phyloP scores from a whole-genome alignment of 345 rosid species.

The Excoecaria agallocha region DNA sequence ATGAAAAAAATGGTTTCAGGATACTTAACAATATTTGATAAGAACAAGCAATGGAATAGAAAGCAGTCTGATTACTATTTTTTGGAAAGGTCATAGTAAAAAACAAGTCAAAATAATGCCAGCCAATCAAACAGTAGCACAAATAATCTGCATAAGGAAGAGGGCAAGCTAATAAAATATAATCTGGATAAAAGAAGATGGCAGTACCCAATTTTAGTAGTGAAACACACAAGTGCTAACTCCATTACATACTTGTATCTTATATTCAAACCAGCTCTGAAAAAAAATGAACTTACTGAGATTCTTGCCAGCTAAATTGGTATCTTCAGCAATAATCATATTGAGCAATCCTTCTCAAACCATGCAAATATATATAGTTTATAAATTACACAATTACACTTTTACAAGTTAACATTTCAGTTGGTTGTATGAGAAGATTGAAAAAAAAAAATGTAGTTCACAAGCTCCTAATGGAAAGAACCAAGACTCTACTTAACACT shows the following conservation, averaged over 20 bases:
- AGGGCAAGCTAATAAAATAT: no score
- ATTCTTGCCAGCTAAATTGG: no score
- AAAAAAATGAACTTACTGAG: no score
- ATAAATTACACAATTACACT: neutral
- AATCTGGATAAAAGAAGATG: no score
- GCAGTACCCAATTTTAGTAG: no score
- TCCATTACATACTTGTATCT: no score
- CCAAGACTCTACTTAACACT: neutral
- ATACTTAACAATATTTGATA: neutral
- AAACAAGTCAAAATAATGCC: neutral
- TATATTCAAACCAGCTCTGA: no score
- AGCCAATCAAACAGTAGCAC: neutral
- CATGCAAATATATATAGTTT: neutral
- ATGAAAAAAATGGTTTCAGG: constrained; percentile 24
- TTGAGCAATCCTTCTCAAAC: no score
- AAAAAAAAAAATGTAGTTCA: neutral
- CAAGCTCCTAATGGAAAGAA: neutral
- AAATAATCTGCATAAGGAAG: no score
- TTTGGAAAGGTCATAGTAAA: neutral
- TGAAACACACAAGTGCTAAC: no score
- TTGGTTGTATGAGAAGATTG: neutral
- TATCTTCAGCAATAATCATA: no score
- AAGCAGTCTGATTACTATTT: neutral
- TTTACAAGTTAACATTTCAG: neutral
- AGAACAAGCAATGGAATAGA: neutral